Evolutionary conservation across 441 rosid species (phyloP).

Genomic region (Adansonia grandidieri): DNA sequence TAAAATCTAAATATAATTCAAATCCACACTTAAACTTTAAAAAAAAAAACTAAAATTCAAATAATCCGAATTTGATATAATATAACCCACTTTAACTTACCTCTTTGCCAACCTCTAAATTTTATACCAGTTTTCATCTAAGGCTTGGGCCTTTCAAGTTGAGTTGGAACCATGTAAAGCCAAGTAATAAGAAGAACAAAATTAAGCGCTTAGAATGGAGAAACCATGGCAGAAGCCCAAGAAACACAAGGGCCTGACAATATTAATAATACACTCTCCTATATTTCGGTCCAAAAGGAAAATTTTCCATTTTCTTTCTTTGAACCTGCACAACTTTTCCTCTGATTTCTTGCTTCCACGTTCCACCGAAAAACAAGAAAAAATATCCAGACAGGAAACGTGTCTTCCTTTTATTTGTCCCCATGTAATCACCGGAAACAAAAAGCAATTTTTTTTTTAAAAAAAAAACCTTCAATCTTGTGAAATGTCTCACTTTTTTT

Average conservation of each 20-base stretch:
- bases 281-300: neutral
- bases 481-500: neutral
- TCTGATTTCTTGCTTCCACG: neutral
- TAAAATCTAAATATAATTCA: too few species aligned
- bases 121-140: neutral
- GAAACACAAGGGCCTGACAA: neutral
- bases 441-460: neutral
- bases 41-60: too few species aligned
- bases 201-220: neutral
- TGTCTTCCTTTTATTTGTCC: neutral
- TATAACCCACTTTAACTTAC: too few species aligned
- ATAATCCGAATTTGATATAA: too few species aligned
- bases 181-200: neutral
- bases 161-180: neutral
- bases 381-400: neutral
- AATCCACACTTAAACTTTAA: too few species aligned
- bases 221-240: neutral
- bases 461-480: neutral
- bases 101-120: too few species aligned
- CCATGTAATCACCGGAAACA: neutral
- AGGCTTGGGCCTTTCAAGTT: neutral
- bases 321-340: neutral
- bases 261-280: neutral
- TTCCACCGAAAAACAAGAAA: neutral
- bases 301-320: neutral